phyloP scores from a whole-genome alignment of 441 rosid genomes.

The Jatropha multifida region DNA sequence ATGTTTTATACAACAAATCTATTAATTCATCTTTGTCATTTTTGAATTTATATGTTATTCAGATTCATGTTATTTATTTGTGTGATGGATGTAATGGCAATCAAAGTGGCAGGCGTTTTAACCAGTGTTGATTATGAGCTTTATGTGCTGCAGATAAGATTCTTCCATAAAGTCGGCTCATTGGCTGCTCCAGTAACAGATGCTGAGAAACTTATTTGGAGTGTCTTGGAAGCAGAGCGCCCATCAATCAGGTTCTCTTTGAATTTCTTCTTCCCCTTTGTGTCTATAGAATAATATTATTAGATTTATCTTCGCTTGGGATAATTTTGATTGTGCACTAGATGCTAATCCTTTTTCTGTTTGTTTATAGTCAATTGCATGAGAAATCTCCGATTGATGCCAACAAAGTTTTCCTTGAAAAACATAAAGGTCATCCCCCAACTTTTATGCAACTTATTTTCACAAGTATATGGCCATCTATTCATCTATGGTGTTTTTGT shows the following conservation, averaged over 20 bases:
- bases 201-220: conserved; percentile 83
- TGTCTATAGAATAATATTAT: neutral
- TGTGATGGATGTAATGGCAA: neutral
- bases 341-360: neutral
- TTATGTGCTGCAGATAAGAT: conserved; percentile 63
- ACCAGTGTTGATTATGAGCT: conserved; percentile 25
- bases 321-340: neutral
- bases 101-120: neutral
- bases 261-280: conserved; percentile 6
- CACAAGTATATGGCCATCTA: neutral
- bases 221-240: conserved; percentile 92
- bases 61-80: neutral
- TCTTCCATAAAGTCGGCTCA: conserved; percentile 71
- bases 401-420: conserved; percentile 66
- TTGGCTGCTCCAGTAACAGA: conserved; percentile 66
- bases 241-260: conserved; percentile 67
- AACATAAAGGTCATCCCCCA: conserved; percentile 65
- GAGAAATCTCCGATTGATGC: conserved; percentile 77
- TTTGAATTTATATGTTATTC: neutral
- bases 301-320: neutral
- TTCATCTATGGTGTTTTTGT: conserved; percentile 7
- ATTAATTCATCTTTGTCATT: neutral
- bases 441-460: conserved; percentile 11
- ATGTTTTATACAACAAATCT: conserved; percentile 7
- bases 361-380: conserved; percentile 68